Conservation (phyloP, 306 rosid genomes). For the Prunus mira region DNA sequence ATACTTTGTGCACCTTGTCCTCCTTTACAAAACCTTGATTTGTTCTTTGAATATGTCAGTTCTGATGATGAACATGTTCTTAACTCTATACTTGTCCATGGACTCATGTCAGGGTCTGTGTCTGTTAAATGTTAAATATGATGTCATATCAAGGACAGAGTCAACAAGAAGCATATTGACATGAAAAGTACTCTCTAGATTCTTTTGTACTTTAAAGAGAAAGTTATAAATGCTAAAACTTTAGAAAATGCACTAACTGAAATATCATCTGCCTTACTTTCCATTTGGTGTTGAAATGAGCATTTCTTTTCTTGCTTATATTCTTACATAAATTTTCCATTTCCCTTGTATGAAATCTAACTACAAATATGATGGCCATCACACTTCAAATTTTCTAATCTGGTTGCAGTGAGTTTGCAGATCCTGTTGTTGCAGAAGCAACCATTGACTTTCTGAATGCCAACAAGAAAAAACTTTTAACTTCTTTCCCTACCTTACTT, state of each 20-base stretch:
- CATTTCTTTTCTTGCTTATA: background rate
- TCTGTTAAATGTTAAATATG: background rate
- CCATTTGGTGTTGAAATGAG: background rate
- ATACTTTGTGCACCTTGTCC: background rate
- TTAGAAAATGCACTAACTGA: background rate
- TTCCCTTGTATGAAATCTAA: background rate
- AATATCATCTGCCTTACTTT: background rate
- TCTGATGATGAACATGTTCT: background rate
- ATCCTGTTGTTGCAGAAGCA: constrained; percentile 82
- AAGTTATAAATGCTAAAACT: background rate
- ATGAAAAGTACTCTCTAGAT: background rate
- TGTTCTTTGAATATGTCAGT: background rate
- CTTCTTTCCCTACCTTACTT: constrained; percentile 73
- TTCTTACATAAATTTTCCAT: background rate
- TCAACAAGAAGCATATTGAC: background rate
- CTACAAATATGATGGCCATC: background rate
- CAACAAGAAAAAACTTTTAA: constrained; percentile 67
- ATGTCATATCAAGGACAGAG: background rate
- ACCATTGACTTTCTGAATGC: constrained; percentile 68
- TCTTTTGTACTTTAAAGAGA: background rate
- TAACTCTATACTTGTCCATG: background rate
- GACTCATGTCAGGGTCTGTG: background rate
- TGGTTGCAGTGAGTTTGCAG: constrained; percentile 85
- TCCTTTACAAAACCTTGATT: background rate
- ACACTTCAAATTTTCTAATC: constrained; percentile 23